Base-by-base conservation (phyloP, 2,329 filamentous ascomycete genomes). In the Fusarium sp. region DNA sequence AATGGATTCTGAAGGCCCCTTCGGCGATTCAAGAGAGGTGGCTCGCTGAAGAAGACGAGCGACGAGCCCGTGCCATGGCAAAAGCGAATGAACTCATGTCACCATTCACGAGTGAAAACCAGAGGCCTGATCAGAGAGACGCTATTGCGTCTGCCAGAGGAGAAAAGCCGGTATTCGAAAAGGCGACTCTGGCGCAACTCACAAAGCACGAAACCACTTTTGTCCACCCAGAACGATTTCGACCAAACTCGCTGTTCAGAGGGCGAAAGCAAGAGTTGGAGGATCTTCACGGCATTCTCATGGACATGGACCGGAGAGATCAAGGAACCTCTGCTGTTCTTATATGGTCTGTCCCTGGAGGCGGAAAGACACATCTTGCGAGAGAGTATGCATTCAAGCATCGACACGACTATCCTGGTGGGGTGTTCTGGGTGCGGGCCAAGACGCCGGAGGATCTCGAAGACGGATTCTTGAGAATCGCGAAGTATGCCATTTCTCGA, bases 11-110 rank as follows among this genome's bases (percentile, higher is more conserved):
- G 2, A 84, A 86, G 47, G 86, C 88, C 0, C 86, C 85, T 2
- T 74, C 78, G 3, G 79, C 86, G 9, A 86, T 91, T 45, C 71
- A 77, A 10, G 80, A 82, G 14, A 83, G 88, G 20, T 92, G 89
- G 89, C 75, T 81, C 8, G 81, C 87, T 21, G 89, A 91, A 69
- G 82, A 84, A 19, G 83, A 86, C 46, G 85, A 88, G 38, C 81
- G 80, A 34, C 72, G 78, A 8, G 77, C 79, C 19, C 77, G 83
- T 24, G 78, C 81, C 10, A 77, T 78, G 28, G 76, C 79, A 44
- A 83, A 85, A 32, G 78, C 82, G 26, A 79, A 79, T 20, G 84
- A 86, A 70, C 77, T 80, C 48, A 79, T 81, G 58, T 72, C 70
- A 2, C 72, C 75, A 12, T 74, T 69, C 44, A 57, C 72, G 42